These are phyloP conservation scores for Tricladium varicosporioides DNA, from an alignment of 2,329 filamentous ascomycete genomes.

Conservation along the genomic window DNA sequence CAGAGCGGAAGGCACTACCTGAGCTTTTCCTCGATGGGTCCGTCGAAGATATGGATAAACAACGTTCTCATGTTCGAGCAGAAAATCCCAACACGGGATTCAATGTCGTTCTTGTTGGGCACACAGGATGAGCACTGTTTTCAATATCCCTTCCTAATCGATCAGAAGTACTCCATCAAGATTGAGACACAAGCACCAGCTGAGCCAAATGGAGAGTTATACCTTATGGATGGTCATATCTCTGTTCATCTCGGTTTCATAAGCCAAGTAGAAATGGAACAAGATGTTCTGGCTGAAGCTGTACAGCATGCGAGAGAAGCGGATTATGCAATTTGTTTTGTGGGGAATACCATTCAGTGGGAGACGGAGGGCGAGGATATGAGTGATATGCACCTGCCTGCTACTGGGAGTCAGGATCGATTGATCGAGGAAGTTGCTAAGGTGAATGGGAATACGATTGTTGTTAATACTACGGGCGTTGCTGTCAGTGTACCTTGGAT, in stretches of 20 bases:
- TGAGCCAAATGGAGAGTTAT: constrained; percentile 12
- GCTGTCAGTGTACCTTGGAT: constrained; percentile 4
- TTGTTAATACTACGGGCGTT: neutral
- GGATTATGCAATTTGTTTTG: constrained; percentile 58
- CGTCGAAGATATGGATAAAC: constrained; percentile 16
- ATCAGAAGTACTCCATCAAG: constrained; percentile 7
- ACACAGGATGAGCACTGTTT: constrained; percentile 6
- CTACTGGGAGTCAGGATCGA: constrained; percentile 2
- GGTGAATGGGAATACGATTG: constrained; percentile 24
- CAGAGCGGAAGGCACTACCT: constrained; percentile 8
- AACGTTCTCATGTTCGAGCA: constrained; percentile 5
- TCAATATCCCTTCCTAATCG: constrained; percentile 7
- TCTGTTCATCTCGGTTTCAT: constrained; percentile 4
- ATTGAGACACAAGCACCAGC: constrained; percentile 1
- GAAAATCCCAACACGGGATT: constrained; percentile 3
- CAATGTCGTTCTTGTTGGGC: constrained; percentile 12
- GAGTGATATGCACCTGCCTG: constrained; percentile 12
- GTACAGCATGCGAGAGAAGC: constrained; percentile 52
- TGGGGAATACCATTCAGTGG: constrained; percentile 49
- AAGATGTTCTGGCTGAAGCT: constrained; percentile 40
- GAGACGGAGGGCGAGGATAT: constrained; percentile 18
- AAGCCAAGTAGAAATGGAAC: constrained; percentile 28
- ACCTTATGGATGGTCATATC: constrained; percentile 13
- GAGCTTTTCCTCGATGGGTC: constrained; percentile 7
- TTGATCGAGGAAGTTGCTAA: constrained; percentile 48